Base-by-base conservation (phyloP, 257 asterid genomes). In the Przewalskia tangutica region DNA sequence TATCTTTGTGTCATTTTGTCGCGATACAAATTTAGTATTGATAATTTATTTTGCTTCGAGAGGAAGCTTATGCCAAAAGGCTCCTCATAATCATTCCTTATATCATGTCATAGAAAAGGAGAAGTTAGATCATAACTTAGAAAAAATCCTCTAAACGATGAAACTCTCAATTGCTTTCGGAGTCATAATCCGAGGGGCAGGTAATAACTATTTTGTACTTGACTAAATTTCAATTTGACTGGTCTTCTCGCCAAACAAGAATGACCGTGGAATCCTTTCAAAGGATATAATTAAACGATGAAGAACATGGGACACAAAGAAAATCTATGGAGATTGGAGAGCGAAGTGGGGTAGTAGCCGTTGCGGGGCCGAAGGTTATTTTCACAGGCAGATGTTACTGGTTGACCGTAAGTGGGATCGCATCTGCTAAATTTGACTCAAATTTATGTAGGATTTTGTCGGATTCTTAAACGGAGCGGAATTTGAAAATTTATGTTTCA, bases 1-100 rank as follows among this genome's bases (percentile, higher is more conserved):
- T 46, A n/a, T 75, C 67, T 20, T 38, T 71, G 53, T 56, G 70
- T 58, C 78, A 27, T 27, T 27, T 27, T 2, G 1, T 27, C 32
- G 16, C 13, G 60, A 48, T 18, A 71, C 55, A 20, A 71, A 67
- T 20, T 12, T 23, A 48, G 44, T 73, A 7, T 9, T 71, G 53
- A 77, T 55, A 83, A 79, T 62, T 42, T 53, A 70, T 23, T 85
- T 85, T 86, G 77, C 86, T 86, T 84, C 36, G 36, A 76, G 79
- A 63, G 68, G 85, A 87, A 87, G 87, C 83, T 67, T 56, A 73
- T 79, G 59, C 58, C 34, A 8, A 46, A 62, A 81, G 84, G 81
- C 87, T 87, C 87, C 63, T 80, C 83, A 36, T 65, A 83, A 87
- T 85, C 85, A 87, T 87, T 87, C 17, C 46, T 77, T 82, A 83